A percentile compares a stretch with the other conserved stretches of the same genome.
These are phyloP conservation scores for Populus alba DNA, from an alignment of 345 rosid genomes.

Conservation along the genomic window DNA sequence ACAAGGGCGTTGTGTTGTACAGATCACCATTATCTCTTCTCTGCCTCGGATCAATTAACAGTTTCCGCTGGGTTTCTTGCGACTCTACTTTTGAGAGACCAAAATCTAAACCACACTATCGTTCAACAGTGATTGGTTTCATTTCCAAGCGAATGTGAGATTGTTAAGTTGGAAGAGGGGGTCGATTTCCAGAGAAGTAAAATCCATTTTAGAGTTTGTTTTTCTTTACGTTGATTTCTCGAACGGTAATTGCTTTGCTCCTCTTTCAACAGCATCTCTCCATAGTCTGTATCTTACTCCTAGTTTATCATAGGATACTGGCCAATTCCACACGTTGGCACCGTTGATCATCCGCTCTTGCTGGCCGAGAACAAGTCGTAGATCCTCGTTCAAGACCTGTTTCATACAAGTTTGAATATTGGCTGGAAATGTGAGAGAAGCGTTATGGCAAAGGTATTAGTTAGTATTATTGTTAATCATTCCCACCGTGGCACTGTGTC, in stretches of 20 bases:
- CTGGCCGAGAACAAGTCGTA: conserved; percentile 82
- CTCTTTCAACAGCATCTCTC: conserved; percentile 73
- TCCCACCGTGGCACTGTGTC: no score
- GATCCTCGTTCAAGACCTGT: conserved; percentile 92
- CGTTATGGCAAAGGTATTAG: background rate
- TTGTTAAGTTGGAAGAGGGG: background rate
- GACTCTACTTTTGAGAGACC: background rate
- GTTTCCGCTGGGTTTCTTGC: conserved; percentile 5
- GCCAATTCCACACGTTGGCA: conserved; percentile 84
- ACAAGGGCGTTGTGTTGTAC: conserved; percentile 16
- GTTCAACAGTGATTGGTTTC: background rate
- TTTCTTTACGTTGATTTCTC: conserved; percentile 27
- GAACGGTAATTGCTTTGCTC: conserved; percentile 66
- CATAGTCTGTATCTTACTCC: conserved; percentile 92
- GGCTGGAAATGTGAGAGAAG: background rate
- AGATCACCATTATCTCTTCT: background rate
- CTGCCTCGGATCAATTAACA: conserved; percentile 25
- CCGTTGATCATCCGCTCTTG: conserved; percentile 92
- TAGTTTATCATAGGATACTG: conserved; percentile 87
- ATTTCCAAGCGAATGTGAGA: background rate
- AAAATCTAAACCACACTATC: background rate
- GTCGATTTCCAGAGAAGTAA: conserved; percentile 12
- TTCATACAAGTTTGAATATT: background rate
- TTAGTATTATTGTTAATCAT: no score
- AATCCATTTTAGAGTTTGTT: background rate